Evolutionary conservation across 495 filamentous ascomycete species (phyloP), one percentile per base, ranked within the genome.

Genomic region (Barbatosphaeria neglecta): DNA sequence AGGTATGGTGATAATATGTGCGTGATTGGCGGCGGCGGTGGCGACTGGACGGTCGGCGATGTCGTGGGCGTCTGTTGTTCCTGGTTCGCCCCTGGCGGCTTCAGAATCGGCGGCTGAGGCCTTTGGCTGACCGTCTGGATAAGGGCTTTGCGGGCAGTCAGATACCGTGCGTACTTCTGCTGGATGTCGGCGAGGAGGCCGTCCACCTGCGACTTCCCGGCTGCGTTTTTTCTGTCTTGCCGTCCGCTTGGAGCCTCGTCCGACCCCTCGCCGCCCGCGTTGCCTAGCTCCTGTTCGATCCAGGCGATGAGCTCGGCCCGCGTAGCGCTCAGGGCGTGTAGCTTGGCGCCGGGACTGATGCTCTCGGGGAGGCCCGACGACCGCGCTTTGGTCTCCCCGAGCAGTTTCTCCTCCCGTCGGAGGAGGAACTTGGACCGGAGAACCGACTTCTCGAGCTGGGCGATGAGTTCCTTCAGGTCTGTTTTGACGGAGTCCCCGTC

Each of bases 241-340:
- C 57, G 8, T 51, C 49, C 49, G 47, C 52, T 18, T 63, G 44
- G 45, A 20, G 68, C 62, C 41, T 70, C 64, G 24, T 70, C 61
- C 37, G 61, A 58, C 9, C 57, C 65, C 41, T 67, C 66, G n/a
- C 66, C 66, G 17, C 53, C 58, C 19, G 75, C 76, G 44, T 68
- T 75, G 23, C 69, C 66, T 7, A 87, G 63, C 49, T 83, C 82
- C 11, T 70, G 66, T 57, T 87, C 82, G 19, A 87, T 82, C 83
- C 83, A 87, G 51, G 72, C 70, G 33, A 86, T 81, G 45, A 87
- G 63, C 42, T 79, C 80, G 54, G 77, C 73, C 20, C 83, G 69
- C 3, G 79, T 78, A n/a, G 52, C 56, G 19, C 63, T 67, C 31
- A 72, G 52, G 13, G 79, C 80, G 46, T 68, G 73, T 25, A 69